Conservation (phyloP, 169 alveolate species). For the Amoebophrya sp. region DNA sequence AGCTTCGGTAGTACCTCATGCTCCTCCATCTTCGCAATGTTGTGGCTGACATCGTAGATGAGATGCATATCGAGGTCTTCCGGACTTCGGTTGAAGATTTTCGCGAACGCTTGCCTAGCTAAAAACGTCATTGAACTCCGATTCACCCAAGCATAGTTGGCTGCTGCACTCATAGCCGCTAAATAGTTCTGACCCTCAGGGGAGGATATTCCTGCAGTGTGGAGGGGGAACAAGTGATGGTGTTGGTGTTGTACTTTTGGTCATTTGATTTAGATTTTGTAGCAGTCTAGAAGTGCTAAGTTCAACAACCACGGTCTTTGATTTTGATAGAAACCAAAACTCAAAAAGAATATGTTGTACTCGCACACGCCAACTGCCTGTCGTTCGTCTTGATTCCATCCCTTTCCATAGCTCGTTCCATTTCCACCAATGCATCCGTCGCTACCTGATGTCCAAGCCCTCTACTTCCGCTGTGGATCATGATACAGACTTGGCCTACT, state of each 20-base stretch:
- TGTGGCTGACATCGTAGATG: constrained; percentile 79
- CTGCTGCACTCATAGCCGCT: constrained; percentile 78
- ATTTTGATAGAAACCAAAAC: no score
- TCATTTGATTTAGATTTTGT: no score
- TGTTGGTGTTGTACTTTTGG: no score
- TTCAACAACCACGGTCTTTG: no score
- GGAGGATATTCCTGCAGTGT: neutral
- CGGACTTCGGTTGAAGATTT: constrained; percentile 64
- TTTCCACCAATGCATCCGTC: constrained; percentile 75
- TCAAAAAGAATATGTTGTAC: constrained; percentile 55
- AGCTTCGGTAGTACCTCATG: no score
- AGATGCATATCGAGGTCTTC: constrained; percentile 83
- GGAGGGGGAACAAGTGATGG: no score
- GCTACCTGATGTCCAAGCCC: constrained; percentile 80
- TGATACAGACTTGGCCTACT: constrained; percentile 65
- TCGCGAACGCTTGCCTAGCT: constrained; percentile 57
- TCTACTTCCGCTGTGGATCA: constrained; percentile 79
- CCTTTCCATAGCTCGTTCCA: constrained; percentile 59
- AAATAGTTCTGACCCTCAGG: constrained; percentile 69
- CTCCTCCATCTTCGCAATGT: constrained; percentile 75
- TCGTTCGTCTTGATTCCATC: constrained; percentile 57
- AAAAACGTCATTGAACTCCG: constrained; percentile 58
- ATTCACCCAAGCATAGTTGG: constrained; percentile 84
- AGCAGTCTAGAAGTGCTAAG: no score
- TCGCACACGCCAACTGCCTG: constrained; percentile 76